A percentile compares a stretch with the other conserved stretches of the same genome.
Evolutionary conservation across 2,329 filamentous ascomycete genomes (phyloP).

Genomic region (Neonectria punicea): DNA sequence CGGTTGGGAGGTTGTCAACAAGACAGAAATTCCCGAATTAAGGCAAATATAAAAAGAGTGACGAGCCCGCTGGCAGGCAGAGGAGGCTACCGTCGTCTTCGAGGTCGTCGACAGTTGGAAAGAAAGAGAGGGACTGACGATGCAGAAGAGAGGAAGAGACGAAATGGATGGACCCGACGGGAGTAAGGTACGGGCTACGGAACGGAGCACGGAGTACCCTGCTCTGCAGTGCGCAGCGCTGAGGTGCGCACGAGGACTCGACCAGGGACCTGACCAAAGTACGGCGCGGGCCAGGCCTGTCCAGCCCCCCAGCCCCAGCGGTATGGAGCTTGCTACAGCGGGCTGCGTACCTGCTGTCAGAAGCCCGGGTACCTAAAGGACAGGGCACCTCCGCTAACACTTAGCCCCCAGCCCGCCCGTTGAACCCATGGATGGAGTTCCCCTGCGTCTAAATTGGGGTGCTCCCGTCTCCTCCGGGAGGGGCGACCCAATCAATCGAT

Average conservation of each 20-base stretch:
- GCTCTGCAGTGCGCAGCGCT: background rate
- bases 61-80: constrained; percentile 67
- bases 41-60: constrained; percentile 49
- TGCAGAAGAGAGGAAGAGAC: constrained; percentile 43
- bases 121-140: constrained; percentile 47
- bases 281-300: constrained; percentile 15
- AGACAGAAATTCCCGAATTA: constrained; percentile 37
- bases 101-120: constrained; percentile 49
- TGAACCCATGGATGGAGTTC: background rate
- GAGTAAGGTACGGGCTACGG: background rate
- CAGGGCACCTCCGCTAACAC: background rate
- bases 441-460: background rate
- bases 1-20: constrained; percentile 31
- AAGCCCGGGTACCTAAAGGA: background rate
- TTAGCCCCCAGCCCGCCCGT: background rate
- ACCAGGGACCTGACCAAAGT: background rate
- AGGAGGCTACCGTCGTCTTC: constrained; percentile 37
- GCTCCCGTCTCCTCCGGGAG: background rate
- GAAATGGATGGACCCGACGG: constrained; percentile 17
- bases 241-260: constrained; percentile 27
- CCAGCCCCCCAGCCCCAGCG: constrained; percentile 19
- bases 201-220: background rate
- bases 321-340: constrained; percentile 7
- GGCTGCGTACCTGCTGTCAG: background rate
- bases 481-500: background rate